Base-by-base conservation (phyloP, 805 yeast genomes). In the Candida piceae region DNA sequence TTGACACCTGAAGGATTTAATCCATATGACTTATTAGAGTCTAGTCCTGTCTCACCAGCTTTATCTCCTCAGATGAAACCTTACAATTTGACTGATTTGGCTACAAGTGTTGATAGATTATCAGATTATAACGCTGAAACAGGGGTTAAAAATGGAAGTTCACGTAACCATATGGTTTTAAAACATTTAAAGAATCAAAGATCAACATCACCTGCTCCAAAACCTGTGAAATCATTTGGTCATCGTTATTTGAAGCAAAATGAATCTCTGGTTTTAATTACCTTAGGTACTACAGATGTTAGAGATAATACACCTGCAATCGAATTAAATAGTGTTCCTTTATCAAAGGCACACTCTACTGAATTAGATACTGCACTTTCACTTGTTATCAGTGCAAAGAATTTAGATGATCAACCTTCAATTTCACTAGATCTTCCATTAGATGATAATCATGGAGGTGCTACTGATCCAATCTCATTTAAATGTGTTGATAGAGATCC, bases 301-400 rank as follows among this genome's bases (percentile, higher is more conserved):
- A 68, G 96, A 31, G 76, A 73, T 39, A 52, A 59, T 2, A 60
- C 62, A 10, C 69, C 71, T 7, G 84, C 90, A 0, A 71, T 89
- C 9, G 76, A 78, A 32, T 69, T 87, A 38, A 81, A 82, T 44
- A 69, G 76, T 25, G 84, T 84, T n/a, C 87, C 94, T 6, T 64
- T 81, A 35, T 72, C 88, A 1, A 81, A 80, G 50, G 80, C 80
- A 3, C 84, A 80, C 40, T 72, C 80, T n/a, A 84, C 95, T 0
- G 93, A 85, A 55, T 67, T 88, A 26, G 96, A 89, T 49, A 86
- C 95, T 3, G 95, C 95, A 0, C 70, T 89, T 26, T 82, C 95
- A 1, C 64, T 89, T 30, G 77, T 78, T 8, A 72, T 89, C 17
- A 63, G 68, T n/a, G 69, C 74, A 1, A 53, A 52, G 26, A 55